These are phyloP conservation scores for Anethum foeniculum DNA, from an alignment of 140 eudicot species.

Conservation along the genomic window DNA sequence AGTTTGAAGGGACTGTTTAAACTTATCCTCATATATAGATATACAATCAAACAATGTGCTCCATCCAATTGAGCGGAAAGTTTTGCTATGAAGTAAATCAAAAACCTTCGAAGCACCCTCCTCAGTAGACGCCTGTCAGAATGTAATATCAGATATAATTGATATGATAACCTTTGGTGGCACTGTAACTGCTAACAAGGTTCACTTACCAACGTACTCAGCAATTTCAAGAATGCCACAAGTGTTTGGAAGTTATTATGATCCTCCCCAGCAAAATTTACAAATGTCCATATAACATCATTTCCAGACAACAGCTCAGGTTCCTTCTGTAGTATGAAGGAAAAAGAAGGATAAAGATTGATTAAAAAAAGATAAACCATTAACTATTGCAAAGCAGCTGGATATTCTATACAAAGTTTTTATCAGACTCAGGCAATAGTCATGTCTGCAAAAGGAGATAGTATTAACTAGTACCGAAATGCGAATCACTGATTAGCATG, in stretches of 20 bases:
- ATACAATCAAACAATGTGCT: constrained; percentile 74
- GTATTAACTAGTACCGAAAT: neutral
- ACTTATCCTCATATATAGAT: constrained; percentile 79
- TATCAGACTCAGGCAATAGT: neutral
- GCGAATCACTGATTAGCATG: neutral
- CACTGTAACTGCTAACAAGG: neutral
- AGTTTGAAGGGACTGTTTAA: constrained; percentile 62
- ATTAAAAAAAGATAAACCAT: neutral
- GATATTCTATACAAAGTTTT: neutral
- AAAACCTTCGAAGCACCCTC: constrained; percentile 89
- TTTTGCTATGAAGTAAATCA: constrained; percentile 74
- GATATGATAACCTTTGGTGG: neutral
- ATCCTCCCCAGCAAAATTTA: constrained; percentile 93
- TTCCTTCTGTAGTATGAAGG: constrained; percentile 56
- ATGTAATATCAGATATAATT: constrained; percentile 12
- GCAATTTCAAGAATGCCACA: constrained; percentile 89
- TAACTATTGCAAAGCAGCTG: neutral
- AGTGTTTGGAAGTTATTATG: constrained; percentile 87
- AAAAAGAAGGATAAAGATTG: neutral
- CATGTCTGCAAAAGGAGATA: neutral
- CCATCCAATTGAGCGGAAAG: constrained; percentile 84
- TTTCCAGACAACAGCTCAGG: constrained; percentile 88
- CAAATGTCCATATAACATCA: constrained; percentile 94
- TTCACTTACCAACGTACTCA: constrained; percentile 72
- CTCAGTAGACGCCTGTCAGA: constrained; percentile 66